Percentiles rank a stretch among this genome's conserved stretches.
phyloP scores from a whole-genome alignment of 176 grass and related monocot genomes.

The Zea mays region DNA sequence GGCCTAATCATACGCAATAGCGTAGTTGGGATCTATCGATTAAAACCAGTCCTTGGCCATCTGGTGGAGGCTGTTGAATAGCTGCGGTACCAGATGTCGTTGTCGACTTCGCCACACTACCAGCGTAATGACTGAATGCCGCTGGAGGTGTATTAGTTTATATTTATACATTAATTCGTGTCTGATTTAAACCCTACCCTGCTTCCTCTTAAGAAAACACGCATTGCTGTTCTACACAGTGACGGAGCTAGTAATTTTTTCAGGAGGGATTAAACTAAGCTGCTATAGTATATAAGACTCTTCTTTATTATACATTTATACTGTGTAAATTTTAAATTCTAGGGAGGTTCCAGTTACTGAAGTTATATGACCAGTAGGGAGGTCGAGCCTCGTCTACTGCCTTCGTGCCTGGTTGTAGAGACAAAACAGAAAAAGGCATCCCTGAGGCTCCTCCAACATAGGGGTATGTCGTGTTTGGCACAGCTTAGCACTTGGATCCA shows the following conservation, averaged over 20 bases:
- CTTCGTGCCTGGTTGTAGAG: no score
- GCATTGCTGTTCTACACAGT: background rate
- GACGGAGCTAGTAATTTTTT: no score
- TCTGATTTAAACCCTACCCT: background rate
- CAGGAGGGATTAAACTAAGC: no score
- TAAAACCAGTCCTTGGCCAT: background rate
- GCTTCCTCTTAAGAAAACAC: background rate
- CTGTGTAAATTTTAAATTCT: no score
- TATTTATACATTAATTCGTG: background rate
- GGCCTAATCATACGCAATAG: background rate
- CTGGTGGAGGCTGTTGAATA: background rate
- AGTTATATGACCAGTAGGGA: no score
- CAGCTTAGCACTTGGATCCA: no score
- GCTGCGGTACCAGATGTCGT: background rate
- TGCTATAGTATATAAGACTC: no score
- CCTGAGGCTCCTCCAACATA: background rate
- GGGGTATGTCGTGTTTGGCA: no score
- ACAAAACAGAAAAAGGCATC: background rate
- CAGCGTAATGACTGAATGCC: background rate
- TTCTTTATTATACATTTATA: no score
- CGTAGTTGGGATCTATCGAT: background rate
- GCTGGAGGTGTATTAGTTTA: background rate
- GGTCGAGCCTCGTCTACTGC: no score
- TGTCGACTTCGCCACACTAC: background rate
- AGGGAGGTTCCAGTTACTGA: no score